Evolutionary conservation across 2,329 filamentous ascomycete species (phyloP).

Genomic region (Aspergillus candidus): DNA sequence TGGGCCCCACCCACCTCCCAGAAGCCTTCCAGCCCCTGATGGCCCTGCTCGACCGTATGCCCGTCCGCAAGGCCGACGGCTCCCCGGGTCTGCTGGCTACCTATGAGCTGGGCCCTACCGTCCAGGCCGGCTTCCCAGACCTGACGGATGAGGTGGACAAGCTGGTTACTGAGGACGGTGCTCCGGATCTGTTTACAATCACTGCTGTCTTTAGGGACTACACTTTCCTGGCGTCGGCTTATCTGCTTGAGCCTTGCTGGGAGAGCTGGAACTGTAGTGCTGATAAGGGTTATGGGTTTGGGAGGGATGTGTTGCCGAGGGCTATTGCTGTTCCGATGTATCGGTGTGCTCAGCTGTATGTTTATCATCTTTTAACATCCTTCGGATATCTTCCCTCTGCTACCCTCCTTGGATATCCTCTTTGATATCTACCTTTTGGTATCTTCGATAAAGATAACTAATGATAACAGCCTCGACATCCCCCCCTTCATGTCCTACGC

Average conservation of each 20-base stretch:
- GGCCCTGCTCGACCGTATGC: slow-evolving; percentile 68
- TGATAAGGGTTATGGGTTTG: slow-evolving; percentile 71
- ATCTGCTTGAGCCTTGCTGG: slow-evolving; percentile 87
- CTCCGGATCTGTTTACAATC: slow-evolving; percentile 68
- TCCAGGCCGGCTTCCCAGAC: slow-evolving; percentile 69
- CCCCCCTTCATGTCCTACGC: slow-evolving; percentile 89
- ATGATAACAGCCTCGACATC: slow-evolving; percentile 55
- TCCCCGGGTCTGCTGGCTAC: slow-evolving; percentile 69
- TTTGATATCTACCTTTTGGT: too few relatives aligned
- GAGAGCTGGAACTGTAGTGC: slow-evolving; percentile 54
- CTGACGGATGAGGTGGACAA: slow-evolving; percentile 67
- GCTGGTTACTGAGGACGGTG: slow-evolving; percentile 46
- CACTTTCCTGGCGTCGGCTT: slow-evolving; percentile 81
- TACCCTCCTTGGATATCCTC: background rate
- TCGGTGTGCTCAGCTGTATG: slow-evolving; percentile 78
- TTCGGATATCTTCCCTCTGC: too few relatives aligned
- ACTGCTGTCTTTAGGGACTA: slow-evolving; percentile 90
- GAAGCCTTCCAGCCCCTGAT: slow-evolving; percentile 66
- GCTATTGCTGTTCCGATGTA: slow-evolving; percentile 76
- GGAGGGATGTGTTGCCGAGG: slow-evolving; percentile 64
- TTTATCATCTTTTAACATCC: slow-evolving; percentile 19
- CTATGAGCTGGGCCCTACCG: slow-evolving; percentile 67
- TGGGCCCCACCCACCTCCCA: slow-evolving; percentile 52
- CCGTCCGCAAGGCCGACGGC: slow-evolving; percentile 68
- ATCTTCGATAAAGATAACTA: background rate